phyloP scores from a whole-genome alignment of 2,329 filamentous ascomycete species.

The Aureobasidium sp. region DNA sequence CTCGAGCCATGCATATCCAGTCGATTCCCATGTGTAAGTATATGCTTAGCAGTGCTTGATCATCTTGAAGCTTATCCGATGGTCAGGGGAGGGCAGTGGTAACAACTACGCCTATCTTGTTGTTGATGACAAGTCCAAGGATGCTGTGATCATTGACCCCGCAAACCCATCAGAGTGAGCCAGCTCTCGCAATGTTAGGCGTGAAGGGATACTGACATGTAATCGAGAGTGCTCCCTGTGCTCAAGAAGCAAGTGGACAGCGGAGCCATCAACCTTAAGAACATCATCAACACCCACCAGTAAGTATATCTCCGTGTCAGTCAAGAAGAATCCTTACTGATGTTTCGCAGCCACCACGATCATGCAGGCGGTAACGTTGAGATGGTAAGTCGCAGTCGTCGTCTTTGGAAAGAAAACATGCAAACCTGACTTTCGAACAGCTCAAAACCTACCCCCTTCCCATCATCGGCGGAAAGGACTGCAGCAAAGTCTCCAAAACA shows the following conservation, averaged over 20 bases:
- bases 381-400: slow-evolving; percentile 48
- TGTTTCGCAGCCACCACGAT: slow-evolving; percentile 71
- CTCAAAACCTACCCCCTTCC: slow-evolving; percentile 57
- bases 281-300: slow-evolving; percentile 97
- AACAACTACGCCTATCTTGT: slow-evolving; percentile 77
- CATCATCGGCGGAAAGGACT: slow-evolving; percentile 84
- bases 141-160: slow-evolving; percentile 64
- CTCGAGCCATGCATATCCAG: slow-evolving; percentile 67
- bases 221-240: slow-evolving; percentile 50
- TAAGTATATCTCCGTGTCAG: slow-evolving; percentile 41
- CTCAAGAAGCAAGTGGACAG: slow-evolving; percentile 66
- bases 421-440: slow-evolving; percentile 28
- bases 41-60: background rate
- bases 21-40: slow-evolving; percentile 80
- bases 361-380: slow-evolving; percentile 88
- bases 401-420: background rate
- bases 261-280: slow-evolving; percentile 72
- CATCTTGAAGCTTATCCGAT: background rate
- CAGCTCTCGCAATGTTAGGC: background rate
- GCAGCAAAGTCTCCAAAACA: slow-evolving; percentile 69
- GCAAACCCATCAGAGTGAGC: slow-evolving; percentile 69
- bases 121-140: slow-evolving; percentile 43
- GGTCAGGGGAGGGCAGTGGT: slow-evolving; percentile 62
- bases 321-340: background rate
- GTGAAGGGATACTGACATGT: background rate